Percentiles rank a stretch among this genome's conserved stretches.
These are phyloP conservation scores for Prunus padus DNA, from an alignment of 306 rosid genomes.

Conservation along the genomic window DNA sequence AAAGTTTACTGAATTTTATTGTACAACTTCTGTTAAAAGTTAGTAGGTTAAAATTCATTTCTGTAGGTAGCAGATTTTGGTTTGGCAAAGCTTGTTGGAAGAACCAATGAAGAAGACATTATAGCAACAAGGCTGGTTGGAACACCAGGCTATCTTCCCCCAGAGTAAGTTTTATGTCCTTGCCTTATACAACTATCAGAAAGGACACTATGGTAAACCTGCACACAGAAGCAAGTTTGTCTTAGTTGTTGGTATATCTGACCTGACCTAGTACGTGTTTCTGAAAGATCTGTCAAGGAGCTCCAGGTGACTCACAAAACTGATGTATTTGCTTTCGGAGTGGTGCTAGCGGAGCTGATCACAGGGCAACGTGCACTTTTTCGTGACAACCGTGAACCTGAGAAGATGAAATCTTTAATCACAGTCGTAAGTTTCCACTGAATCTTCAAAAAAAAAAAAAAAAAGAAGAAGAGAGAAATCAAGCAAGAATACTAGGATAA, in stretches of 20 bases:
- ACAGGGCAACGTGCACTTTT: constrained; percentile 74
- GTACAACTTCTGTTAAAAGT: neutral
- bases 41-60: neutral
- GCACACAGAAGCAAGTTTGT: neutral
- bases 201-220: neutral
- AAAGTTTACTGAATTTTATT: neutral
- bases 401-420: constrained; percentile 55
- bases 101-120: constrained; percentile 66
- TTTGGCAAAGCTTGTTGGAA: constrained; percentile 66
- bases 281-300: constrained; percentile 73
- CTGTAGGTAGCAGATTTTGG: constrained; percentile 85
- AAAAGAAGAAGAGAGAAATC: too few relatives aligned
- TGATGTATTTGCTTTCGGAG: constrained; percentile 91
- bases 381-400: constrained; percentile 55
- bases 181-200: neutral
- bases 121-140: constrained; percentile 80
- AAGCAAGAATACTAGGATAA: too few relatives aligned
- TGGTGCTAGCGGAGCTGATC: constrained; percentile 71
- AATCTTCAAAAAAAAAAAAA: neutral
- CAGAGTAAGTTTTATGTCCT: constrained; percentile 54
- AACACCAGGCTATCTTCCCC: constrained; percentile 97
- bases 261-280: constrained; percentile 19
- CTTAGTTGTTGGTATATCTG: constrained; percentile 12
- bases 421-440: constrained; percentile 48
- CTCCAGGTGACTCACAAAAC: constrained; percentile 78